Evolutionary conservation across 2,329 filamentous ascomycete genomes (phyloP), one percentile per base, ranked within the genome.

Genomic region (Botrytis paeoniae): DNA sequence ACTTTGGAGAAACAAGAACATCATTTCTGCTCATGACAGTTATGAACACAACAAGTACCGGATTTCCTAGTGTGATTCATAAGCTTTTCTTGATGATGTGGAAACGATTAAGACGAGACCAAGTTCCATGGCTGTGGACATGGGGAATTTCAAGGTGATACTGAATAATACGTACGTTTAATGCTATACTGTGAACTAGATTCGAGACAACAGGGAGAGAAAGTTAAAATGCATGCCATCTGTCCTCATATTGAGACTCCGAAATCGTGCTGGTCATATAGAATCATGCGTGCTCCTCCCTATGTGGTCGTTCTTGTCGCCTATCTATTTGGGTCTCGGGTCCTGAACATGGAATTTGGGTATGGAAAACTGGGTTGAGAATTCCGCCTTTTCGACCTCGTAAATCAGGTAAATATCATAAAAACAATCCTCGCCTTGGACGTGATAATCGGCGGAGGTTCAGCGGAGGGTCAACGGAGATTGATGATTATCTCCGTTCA

Each of bases 1-100:
- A 4, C 54, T 79, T 54, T 72, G 71, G 8, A 48, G 65, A n/a
- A 68, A 73, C 51, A 72, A 69, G 20, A 68, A 73, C 51, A 72
- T 77, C 18, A 32, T 61, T 37, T 35, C 5, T 35, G 12, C 22
- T 39, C 41, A 12, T 25, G 39, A 35, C 32, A n/a, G 18, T 29
- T 16, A 18, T 25, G 54, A 22, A n/a, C 18, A 45, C 43, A 45
- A 32, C 10, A 4, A 32, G 35, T 45, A 25, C 51, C 7, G 51
- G n/a, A 29, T 18, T 57, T 29, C 14, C 14, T 9, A 57, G 14
- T 32, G n/a, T n/a, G 14, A 29, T 57, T 32, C 9, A 18, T 57
- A 57, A 32, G n/a, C 18, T 48, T 22, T 25, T 54, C 3, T 35
- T 69, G n/a, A 20, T 10, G 22, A 32, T 29, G 37, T 12, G 51